Conservation (phyloP, 148 eudicot genomes). For the Rhododendron vialii region DNA sequence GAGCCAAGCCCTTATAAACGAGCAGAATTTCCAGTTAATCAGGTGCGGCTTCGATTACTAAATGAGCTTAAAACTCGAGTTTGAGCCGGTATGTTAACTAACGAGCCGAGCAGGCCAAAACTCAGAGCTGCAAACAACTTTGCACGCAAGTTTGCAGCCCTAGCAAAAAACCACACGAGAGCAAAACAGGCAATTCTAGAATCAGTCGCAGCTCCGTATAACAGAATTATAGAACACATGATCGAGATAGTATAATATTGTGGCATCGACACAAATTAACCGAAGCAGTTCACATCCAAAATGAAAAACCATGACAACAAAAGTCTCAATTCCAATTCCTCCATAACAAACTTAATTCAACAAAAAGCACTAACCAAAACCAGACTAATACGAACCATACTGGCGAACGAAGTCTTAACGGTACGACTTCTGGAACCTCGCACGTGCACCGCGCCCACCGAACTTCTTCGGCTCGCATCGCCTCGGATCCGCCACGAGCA, state of each 20-base stretch:
- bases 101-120: not conserved
- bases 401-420: slow-evolving; percentile 21
- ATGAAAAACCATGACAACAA: not conserved
- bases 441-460: slow-evolving; percentile 58
- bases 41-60: not conserved
- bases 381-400: not conserved
- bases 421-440: slow-evolving; percentile 56
- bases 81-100: not conserved
- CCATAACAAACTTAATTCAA: not conserved
- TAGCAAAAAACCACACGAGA: no score
- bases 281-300: not conserved
- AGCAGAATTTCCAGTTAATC: no score
- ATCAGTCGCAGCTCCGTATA: not conserved
- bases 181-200: not conserved
- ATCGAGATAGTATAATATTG: not conserved
- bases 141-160: not conserved
- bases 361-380: not conserved
- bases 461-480: slow-evolving; percentile 60
- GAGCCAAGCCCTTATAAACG: no score
- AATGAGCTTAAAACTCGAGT: not conserved
- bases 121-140: not conserved
- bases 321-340: not conserved
- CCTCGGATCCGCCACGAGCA: slow-evolving; percentile 49
- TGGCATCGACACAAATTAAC: not conserved
- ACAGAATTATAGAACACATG: not conserved